Evolutionary conservation across 2,329 filamentous ascomycete genomes (phyloP).

Genomic region (Xylariaceae sp.): DNA sequence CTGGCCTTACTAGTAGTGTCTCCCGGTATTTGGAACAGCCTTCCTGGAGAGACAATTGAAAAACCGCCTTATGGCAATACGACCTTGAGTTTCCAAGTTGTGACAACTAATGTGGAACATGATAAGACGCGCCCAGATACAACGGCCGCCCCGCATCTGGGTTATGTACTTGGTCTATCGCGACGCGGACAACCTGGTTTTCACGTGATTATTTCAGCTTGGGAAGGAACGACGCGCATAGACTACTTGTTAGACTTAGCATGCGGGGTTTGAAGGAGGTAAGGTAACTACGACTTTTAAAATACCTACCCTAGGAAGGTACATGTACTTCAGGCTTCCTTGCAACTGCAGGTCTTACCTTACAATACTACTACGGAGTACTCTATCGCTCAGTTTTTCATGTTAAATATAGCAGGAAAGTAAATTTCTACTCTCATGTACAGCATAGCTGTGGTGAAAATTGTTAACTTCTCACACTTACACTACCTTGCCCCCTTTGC

Average conservation of each 20-base stretch:
- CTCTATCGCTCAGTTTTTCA: no score
- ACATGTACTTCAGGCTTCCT: background rate
- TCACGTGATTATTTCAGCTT: no score
- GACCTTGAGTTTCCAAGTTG: background rate
- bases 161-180: no score
- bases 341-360: background rate
- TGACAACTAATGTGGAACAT: slow-evolving; percentile 1
- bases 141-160: slow-evolving; percentile 1
- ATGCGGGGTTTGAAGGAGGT: background rate
- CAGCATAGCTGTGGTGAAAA: no score
- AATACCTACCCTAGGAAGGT: background rate
- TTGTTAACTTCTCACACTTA: no score
- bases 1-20: no score
- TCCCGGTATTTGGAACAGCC: no score
- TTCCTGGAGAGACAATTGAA: no score
- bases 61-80: background rate
- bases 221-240: no score
- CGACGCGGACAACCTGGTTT: slow-evolving; percentile 1
- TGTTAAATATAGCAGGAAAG: no score
- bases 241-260: background rate
- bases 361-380: background rate
- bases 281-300: background rate
- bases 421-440: no score
- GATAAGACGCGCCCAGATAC: slow-evolving; percentile 1
- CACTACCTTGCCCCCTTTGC: no score